phyloP scores from a whole-genome alignment of 1,139 yeast genomes.

The Williopsis jadinii region DNA sequence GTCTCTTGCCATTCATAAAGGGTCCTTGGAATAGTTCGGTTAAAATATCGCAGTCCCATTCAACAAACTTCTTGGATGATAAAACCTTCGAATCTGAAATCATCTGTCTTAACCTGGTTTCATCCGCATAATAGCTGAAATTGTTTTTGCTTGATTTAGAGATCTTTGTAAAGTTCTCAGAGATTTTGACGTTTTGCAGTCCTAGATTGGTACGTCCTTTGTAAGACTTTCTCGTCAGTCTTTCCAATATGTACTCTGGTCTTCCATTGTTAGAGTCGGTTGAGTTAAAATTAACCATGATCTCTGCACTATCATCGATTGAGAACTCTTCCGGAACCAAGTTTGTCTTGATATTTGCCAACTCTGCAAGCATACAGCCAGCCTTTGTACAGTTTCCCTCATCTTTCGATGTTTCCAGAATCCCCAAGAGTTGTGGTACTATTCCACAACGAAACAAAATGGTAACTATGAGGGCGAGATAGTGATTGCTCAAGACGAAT shows the following conservation, averaged over 20 bases:
- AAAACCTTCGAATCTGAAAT: conserved; percentile 65
- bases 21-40: conserved; percentile 75
- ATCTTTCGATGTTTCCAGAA: conserved; percentile 42
- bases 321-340: conserved; percentile 30
- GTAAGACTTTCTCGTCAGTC: conserved; percentile 35
- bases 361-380: conserved; percentile 54
- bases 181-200: conserved; percentile 17
- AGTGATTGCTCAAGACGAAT: conserved; percentile 43
- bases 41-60: conserved; percentile 85
- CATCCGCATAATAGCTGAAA: conserved; percentile 56
- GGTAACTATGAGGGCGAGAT: conserved; percentile 49
- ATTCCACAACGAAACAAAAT: conserved; percentile 53
- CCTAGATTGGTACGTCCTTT: conserved; percentile 30
- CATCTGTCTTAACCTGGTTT: conserved; percentile 58
- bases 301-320: not conserved
- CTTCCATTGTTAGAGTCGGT: not conserved
- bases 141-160: conserved; percentile 37
- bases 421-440: conserved; percentile 38
- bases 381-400: conserved; percentile 50
- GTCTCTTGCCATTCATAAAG: conserved; percentile 55
- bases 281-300: not conserved
- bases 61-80: conserved; percentile 68
- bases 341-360: conserved; percentile 47
- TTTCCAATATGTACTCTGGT: conserved; percentile 30
- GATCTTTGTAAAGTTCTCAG: conserved; percentile 25